Evolutionary conservation across 257 asterid species (phyloP).

Genomic region (Striga asiatica): DNA sequence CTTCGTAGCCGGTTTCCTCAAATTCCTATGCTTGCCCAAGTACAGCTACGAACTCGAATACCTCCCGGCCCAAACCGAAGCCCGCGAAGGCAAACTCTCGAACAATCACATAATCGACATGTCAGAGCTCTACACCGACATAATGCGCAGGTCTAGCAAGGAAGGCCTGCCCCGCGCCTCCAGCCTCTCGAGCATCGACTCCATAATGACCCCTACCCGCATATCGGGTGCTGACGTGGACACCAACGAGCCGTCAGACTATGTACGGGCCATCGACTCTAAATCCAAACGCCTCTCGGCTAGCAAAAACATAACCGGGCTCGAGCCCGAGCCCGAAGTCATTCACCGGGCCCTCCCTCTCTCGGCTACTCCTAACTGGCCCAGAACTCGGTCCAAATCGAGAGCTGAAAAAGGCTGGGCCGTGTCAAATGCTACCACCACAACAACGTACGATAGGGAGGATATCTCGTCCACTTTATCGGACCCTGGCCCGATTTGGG

Average conservation of each 20-base stretch:
- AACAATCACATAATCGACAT: slow-evolving; percentile 52
- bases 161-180: slow-evolving; percentile 96
- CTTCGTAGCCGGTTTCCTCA: slow-evolving; percentile 92
- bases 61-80: slow-evolving; percentile 57
- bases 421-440: slow-evolving; percentile 40
- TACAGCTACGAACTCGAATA: slow-evolving; percentile 86
- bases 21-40: slow-evolving; percentile 87
- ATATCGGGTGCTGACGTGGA: slow-evolving; percentile 64
- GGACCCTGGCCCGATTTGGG: slow-evolving; percentile 99
- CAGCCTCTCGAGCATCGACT: slow-evolving; percentile 90
- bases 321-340: slow-evolving; percentile 86
- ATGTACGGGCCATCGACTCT: slow-evolving; percentile 85
- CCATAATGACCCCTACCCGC: slow-evolving; percentile 82
- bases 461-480: slow-evolving; percentile 93
- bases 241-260: slow-evolving; percentile 88
- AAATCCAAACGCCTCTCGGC: slow-evolving; percentile 80
- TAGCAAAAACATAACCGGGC: slow-evolving; percentile 57
- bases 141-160: slow-evolving; percentile 88
- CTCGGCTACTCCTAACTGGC: slow-evolving; percentile 73
- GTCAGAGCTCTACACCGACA: slow-evolving; percentile 82
- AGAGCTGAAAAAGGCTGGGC: slow-evolving; percentile 62
- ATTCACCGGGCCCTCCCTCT: slow-evolving; percentile 71
- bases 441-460: slow-evolving; percentile 62
- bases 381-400: slow-evolving; percentile 87
- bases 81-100: slow-evolving; percentile 38